Evolutionary conservation across 768 basidiomycete species (phyloP).

Genomic region (Gyrodon lividus): DNA sequence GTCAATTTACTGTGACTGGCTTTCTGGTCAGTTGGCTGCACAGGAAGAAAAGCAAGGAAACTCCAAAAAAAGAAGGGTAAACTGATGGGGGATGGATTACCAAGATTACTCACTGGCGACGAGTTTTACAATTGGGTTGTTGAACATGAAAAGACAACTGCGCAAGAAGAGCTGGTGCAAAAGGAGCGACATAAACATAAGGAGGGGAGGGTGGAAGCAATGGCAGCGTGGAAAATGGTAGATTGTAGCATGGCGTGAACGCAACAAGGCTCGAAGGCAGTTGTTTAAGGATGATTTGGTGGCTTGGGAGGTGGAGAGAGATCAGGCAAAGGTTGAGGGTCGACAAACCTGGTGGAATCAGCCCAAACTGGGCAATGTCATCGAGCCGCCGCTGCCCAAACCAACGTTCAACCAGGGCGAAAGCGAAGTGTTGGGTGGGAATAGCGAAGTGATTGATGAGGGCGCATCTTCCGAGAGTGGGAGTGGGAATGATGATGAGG

Average conservation of each 20-base stretch:
- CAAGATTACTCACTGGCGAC: constrained; percentile 21
- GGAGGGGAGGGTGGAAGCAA: not conserved
- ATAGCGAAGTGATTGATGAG: too few species aligned
- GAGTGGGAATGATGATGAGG: too few species aligned
- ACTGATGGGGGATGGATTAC: constrained; percentile 20
- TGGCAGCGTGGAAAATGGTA: constrained; percentile 19
- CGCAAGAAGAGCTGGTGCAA: not conserved
- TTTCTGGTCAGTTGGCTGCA: constrained; percentile 15
- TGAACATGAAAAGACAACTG: constrained; percentile 2
- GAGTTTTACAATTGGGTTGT: constrained; percentile 15
- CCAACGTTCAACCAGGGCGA: too few species aligned
- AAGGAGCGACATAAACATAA: not conserved
- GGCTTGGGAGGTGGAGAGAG: constrained; percentile 19
- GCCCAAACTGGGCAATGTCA: too few species aligned
- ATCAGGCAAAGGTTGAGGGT: constrained; percentile 17
- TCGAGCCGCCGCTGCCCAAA: too few species aligned
- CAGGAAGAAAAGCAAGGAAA: constrained; percentile 14
- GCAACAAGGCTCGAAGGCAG: constrained; percentile 12
- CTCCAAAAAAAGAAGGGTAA: constrained; percentile 8
- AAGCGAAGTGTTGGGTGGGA: too few species aligned
- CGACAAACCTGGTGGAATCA: too few species aligned
- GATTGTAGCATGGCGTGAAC: constrained; percentile 10
- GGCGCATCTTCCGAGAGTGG: too few species aligned
- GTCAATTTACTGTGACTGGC: constrained; percentile 9
- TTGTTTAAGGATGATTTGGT: constrained; percentile 7